phyloP scores from a whole-genome alignment of 2,329 filamentous ascomycete species.

The Chaetomium globosum region DNA sequence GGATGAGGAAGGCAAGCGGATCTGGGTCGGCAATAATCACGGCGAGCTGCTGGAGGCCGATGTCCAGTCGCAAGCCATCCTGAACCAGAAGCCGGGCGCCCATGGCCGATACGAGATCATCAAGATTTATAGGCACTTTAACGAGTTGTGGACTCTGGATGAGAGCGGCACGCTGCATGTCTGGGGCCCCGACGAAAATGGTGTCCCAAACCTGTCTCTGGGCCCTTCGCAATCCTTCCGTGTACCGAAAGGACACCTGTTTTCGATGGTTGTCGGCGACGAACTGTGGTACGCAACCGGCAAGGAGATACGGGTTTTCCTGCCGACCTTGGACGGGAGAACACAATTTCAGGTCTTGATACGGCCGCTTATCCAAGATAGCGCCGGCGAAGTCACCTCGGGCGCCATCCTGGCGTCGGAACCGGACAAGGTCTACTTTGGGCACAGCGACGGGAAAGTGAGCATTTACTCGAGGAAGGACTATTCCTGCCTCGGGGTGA shows the following conservation, averaged over 20 bases:
- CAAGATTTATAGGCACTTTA: conserved; percentile 81
- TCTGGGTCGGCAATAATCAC: conserved; percentile 89
- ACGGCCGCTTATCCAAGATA: conserved; percentile 68
- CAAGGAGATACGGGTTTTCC: conserved; percentile 83
- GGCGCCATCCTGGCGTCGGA: conserved; percentile 75
- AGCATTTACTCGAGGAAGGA: conserved; percentile 84
- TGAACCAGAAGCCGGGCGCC: conserved; percentile 68
- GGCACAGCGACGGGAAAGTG: conserved; percentile 90
- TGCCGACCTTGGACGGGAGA: conserved; percentile 69
- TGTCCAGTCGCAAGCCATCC: conserved; percentile 70
- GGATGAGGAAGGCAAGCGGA: conserved; percentile 74
- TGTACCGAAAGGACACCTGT: conserved; percentile 78
- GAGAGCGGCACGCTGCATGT: conserved; percentile 84
- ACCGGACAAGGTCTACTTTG: conserved; percentile 81
- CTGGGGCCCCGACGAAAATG: conserved; percentile 76
- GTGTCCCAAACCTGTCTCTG: conserved; percentile 72
- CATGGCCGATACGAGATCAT: conserved; percentile 80
- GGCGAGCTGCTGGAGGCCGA: conserved; percentile 92
- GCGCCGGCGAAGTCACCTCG: conserved; percentile 83
- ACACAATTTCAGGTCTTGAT: conserved; percentile 74
- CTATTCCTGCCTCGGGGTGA: conserved; percentile 74
- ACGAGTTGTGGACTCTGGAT: conserved; percentile 92
- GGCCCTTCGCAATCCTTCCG: conserved; percentile 74
- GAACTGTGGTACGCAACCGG: conserved; percentile 86
- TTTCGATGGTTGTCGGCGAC: conserved; percentile 83